phyloP scores from a whole-genome alignment of 2,329 filamentous ascomycete species.

The Lachnellula hyalina region DNA sequence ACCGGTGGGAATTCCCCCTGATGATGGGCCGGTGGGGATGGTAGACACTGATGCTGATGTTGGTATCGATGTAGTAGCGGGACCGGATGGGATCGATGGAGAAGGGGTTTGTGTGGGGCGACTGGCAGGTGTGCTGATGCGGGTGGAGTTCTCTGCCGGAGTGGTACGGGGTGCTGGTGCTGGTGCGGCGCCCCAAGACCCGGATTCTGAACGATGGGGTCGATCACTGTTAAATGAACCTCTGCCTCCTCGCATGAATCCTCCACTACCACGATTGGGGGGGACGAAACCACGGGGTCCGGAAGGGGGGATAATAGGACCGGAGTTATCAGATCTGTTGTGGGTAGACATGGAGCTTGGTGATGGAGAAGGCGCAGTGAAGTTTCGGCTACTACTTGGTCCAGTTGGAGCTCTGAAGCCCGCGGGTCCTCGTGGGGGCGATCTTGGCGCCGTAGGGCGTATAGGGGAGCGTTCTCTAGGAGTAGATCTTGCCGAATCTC shows the following conservation, averaged over 20 bases:
- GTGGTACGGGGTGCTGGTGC: constrained; percentile 20
- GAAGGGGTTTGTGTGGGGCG: constrained; percentile 24
- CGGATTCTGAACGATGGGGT: constrained; percentile 22
- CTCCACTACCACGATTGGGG: constrained; percentile 21
- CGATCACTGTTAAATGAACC: constrained; percentile 27
- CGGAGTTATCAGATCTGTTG: constrained; percentile 19
- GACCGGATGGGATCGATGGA: constrained; percentile 23
- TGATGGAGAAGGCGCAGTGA: constrained; percentile 22
- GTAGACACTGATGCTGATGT: constrained; percentile 28
- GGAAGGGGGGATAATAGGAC: constrained; percentile 26
- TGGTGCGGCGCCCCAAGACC: constrained; percentile 26
- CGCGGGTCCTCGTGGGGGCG: constrained; percentile 31
- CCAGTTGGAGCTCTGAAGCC: constrained; percentile 30
- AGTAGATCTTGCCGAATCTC: constrained; percentile 27
- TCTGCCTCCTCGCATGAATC: constrained; percentile 27
- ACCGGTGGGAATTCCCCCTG: too few relatives aligned
- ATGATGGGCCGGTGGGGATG: constrained; percentile 28
- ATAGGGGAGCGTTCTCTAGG: constrained; percentile 29
- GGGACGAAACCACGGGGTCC: constrained; percentile 31
- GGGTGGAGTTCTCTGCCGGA: constrained; percentile 14
- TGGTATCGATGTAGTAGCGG: constrained; percentile 17
- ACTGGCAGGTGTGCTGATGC: constrained; percentile 14
- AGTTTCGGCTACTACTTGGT: constrained; percentile 28
- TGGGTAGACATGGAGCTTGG: constrained; percentile 16
- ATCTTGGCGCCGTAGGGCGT: constrained; percentile 24